These are phyloP conservation scores for Miscanthus sacchariflorus DNA, from an alignment of 202 grass and related monocot genomes.

Conservation along the genomic window DNA sequence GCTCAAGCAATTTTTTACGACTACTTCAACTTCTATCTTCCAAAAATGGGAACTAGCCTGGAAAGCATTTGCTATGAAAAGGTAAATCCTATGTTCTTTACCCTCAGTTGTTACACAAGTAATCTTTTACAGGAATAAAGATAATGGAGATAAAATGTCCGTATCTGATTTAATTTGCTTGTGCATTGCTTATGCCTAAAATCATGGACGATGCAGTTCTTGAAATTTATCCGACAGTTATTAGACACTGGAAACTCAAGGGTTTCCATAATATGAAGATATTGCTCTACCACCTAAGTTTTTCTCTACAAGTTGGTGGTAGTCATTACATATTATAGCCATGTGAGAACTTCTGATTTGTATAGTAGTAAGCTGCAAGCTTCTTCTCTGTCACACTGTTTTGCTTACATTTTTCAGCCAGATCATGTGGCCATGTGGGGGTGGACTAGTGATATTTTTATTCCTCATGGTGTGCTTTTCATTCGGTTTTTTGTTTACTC, in stretches of 20 bases:
- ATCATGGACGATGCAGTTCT: neutral
- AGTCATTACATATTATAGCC: neutral
- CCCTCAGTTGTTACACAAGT: slow-evolving; percentile 25
- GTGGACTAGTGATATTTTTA: slow-evolving; percentile 25
- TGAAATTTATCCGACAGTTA: neutral
- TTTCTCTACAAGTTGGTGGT: neutral
- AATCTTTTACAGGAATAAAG: slow-evolving; percentile 25
- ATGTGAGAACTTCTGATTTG: neutral
- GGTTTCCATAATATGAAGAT: slow-evolving; percentile 12
- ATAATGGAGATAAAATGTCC: slow-evolving; percentile 6
- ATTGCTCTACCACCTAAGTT: neutral
- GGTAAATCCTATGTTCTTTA: slow-evolving; percentile 51
- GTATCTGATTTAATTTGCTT: neutral
- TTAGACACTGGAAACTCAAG: neutral
- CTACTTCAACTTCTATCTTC: slow-evolving; percentile 93
- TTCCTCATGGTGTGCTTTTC: neutral
- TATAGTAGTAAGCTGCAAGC: slow-evolving; percentile 29
- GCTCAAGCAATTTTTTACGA: slow-evolving; percentile 77
- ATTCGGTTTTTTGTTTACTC: neutral
- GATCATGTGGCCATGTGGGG: neutral
- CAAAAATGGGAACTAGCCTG: slow-evolving; percentile 89
- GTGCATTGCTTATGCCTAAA: slow-evolving; percentile 20
- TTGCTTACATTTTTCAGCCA: slow-evolving; percentile 20
- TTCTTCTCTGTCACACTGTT: neutral
- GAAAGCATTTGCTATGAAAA: slow-evolving; percentile 89